Percentiles rank a stretch among this genome's conserved stretches.
These are phyloP conservation scores for Cladosporium sp. DNA, from an alignment of 2,329 filamentous ascomycete species.

Conservation along the genomic window DNA sequence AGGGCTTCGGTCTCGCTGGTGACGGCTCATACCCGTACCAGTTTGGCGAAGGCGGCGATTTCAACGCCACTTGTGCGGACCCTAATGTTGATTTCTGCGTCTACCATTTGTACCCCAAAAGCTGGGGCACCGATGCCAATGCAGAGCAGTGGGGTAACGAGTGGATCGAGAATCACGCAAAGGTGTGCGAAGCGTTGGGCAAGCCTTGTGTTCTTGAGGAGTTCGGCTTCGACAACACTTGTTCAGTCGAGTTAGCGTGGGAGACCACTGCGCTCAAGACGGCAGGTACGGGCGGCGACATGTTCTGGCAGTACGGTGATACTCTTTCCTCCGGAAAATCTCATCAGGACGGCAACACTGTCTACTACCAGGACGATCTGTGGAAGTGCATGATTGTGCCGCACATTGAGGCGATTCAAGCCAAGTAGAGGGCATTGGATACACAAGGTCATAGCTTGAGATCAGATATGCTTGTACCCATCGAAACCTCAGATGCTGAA, in stretches of 20 bases:
- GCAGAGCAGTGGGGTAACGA: conserved; percentile 18
- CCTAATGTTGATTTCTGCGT: conserved; percentile 21
- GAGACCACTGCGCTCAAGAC: conserved; percentile 17
- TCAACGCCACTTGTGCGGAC: conserved; percentile 18
- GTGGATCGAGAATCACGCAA: conserved; percentile 22
- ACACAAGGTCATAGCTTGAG: too few relatives aligned
- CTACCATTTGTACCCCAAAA: conserved; percentile 22
- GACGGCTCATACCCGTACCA: conserved; percentile 32
- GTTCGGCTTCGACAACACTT: conserved; percentile 18
- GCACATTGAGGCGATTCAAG: conserved; percentile 16
- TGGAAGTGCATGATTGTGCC: conserved; percentile 15
- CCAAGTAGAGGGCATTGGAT: background rate
- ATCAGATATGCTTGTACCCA: too few relatives aligned
- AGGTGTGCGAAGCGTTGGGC: conserved; percentile 15
- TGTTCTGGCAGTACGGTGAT: conserved; percentile 27
- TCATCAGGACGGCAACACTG: conserved; percentile 19
- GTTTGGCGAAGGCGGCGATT: conserved; percentile 18
- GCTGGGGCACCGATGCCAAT: conserved; percentile 13
- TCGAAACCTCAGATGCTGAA: too few relatives aligned
- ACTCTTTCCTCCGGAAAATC: conserved; percentile 19
- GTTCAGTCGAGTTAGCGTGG: conserved; percentile 18
- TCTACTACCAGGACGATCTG: conserved; percentile 17
- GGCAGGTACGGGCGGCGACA: conserved; percentile 16
- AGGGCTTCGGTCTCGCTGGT: conserved; percentile 44
- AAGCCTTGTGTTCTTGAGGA: conserved; percentile 25